Base-by-base conservation (phyloP, 176 grass and related monocot species). In the Tillandsia fasciculata region DNA sequence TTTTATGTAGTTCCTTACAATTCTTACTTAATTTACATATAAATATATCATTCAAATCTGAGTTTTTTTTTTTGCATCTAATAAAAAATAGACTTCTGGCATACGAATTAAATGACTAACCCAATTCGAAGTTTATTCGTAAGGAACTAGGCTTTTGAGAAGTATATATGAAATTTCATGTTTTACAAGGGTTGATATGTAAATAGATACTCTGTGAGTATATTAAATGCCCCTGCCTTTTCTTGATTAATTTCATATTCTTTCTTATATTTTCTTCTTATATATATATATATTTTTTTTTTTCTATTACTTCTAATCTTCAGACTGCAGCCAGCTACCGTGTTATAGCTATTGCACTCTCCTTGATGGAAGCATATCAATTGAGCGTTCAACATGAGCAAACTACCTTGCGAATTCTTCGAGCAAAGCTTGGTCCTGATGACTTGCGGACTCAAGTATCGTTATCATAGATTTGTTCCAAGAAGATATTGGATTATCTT, bases 381-480 rank as follows among this genome's bases (percentile, higher is more conserved):
- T 88, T 99, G 80, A 99, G 94, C 79, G 94, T 99, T 84, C 94
- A 99, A 70, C 94, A 99, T 93, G 94, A 99, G 65, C 94, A 99
- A 83, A 99, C 94, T 76, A 99, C 94, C 50, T 79, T 99, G 72
- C 94, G 93, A 79, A 99, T 99, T 66, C 89, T 99, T 80, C 82
- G 89, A 71, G 77, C 94, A 85, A 93, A 99, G 72, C 94, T 99
- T 79, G 94, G 94, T 67, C 77, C 87, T 66, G 94, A 99, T 82
- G 94, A 99, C 71, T 78, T 99, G 77, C 84, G 94, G 53, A 99
- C 94, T 65, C 94, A 99, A 83, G 91, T 90, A 71, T 33, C 53
- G 76, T 74, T 24, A 24, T 10, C 24, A 14, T 71, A 57, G 11
- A 73, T 68, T 76, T 74, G 6, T 69, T 17, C 13, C 20, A 42